Conservation (phyloP, 768 basidiomycete species). For the Pleurotus cornucopiae region DNA sequence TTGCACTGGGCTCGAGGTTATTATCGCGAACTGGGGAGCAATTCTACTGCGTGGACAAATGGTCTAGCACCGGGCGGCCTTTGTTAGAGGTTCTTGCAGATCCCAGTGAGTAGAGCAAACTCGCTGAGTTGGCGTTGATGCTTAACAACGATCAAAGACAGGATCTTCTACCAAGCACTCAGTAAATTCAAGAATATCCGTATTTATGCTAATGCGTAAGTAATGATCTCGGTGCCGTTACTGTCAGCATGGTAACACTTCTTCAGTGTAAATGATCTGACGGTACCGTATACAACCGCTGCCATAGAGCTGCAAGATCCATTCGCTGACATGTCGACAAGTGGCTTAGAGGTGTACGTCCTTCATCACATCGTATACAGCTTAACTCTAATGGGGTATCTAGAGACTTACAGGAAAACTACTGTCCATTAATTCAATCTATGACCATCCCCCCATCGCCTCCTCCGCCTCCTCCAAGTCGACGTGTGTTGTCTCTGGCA, state of each 20-base stretch:
- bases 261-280: constrained; percentile 62
- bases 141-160: constrained; percentile 34
- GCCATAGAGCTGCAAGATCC: constrained; percentile 67
- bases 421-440: constrained; percentile 51
- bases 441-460: constrained; percentile 43
- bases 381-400: constrained; percentile 5
- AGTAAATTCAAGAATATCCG: constrained; percentile 60
- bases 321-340: constrained; percentile 50
- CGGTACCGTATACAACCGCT: constrained; percentile 81
- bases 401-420: constrained; percentile 56
- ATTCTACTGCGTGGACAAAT: constrained; percentile 71
- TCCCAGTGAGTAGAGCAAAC: constrained; percentile 43
- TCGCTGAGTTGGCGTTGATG: too few species aligned
- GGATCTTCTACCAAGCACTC: constrained; percentile 74
- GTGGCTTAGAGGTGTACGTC: constrained; percentile 60
- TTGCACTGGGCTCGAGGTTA: constrained; percentile 60
- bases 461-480: constrained; percentile 33
- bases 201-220: constrained; percentile 81
- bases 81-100: constrained; percentile 79
- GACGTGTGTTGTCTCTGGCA: constrained; percentile 31
- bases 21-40: constrained; percentile 80
- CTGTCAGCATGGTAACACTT: not conserved
- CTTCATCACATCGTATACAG: constrained; percentile 1
- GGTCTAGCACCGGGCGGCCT: constrained; percentile 61
- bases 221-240: constrained; percentile 8